Base-by-base conservation (phyloP, 768 basidiomycete genomes). In the Trametes cubensis region DNA sequence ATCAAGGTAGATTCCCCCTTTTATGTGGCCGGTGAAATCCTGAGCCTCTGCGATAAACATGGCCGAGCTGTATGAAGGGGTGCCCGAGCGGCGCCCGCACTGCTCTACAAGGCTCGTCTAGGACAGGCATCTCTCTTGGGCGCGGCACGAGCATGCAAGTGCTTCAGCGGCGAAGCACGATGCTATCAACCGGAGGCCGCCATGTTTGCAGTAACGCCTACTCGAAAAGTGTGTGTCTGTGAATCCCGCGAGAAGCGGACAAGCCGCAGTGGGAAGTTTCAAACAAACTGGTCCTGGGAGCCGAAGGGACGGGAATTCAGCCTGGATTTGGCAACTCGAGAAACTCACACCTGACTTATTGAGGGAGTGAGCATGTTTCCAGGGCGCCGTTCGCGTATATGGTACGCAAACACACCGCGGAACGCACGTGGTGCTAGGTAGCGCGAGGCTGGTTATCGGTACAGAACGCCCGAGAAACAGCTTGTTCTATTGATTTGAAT, bases 231-330 rank as follows among this genome's bases (percentile, higher is more conserved):
- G 6, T 26, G 20, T 44, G 20, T 40, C 38, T 40, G 51, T 21
- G 38, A 53, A 40, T 14, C 13, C n/a, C n/a, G 21, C 51, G 40
- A 21, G 17, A 20, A 20, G 4, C 42, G 58, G 50, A 52, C 14
- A 34, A 21, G 30, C 42, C 21, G 20, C 44, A 26, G 52, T 60
- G 60, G 38, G 60, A 60, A 48, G 45, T n/a, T 49, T 10, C 25
- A 52, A 18, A 60, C 60, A 48, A 47, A 54, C 40, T 15, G 26
- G 60, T 54, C 17, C 52, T 21, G 52, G 60, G 60, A 54, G 60
- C 60, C 60, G 52, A 21, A n/a, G n/a, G 38, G 44, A 52, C 60
- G 60, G 58, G 60, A 60, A 60, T 38, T 23, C 15, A 46, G 28
- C 6, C 14, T 25, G 48, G 18, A 25, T 38, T 53, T 34, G 41